A percentile compares a stretch with the other conserved stretches of the same genome.
These are phyloP conservation scores for Aschersonia sp. DNA, from an alignment of 2,329 filamentous ascomycete genomes.

Conservation along the genomic window DNA sequence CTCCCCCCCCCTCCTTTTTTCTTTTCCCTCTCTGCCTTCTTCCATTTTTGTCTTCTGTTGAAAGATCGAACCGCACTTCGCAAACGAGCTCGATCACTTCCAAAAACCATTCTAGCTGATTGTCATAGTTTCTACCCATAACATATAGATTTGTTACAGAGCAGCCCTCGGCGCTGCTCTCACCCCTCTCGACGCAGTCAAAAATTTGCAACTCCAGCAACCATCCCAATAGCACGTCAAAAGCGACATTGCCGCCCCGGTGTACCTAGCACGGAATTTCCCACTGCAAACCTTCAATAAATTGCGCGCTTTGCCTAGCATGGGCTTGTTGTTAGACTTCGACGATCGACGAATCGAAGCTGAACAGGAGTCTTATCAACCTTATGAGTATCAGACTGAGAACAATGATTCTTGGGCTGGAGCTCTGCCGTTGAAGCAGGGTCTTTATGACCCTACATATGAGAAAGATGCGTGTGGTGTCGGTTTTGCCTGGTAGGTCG, in stretches of 20 bases:
- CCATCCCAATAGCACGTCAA: too few relatives aligned
- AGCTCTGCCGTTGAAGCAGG: slow-evolving; percentile 93
- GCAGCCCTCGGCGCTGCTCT: slow-evolving; percentile 11
- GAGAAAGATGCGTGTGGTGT: slow-evolving; percentile 99
- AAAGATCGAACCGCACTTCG: background rate
- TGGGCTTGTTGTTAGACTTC: slow-evolving; percentile 52
- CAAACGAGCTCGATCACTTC: background rate
- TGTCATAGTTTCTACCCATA: background rate
- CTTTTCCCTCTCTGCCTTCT: background rate
- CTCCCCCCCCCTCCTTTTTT: background rate
- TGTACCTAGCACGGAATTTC: background rate
- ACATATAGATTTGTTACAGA: slow-evolving; percentile 8
- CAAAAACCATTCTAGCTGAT: background rate
- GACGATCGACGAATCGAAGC: slow-evolving; percentile 54
- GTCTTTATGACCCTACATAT: slow-evolving; percentile 87
- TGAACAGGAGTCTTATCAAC: slow-evolving; percentile 44
- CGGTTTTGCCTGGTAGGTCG: slow-evolving; percentile 82
- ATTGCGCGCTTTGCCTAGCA: slow-evolving; percentile 43
- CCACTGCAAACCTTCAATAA: background rate
- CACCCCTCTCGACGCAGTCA: slow-evolving; percentile 5
- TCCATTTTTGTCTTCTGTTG: background rate
- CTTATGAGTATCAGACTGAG: slow-evolving; percentile 78
- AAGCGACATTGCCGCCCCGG: background rate
- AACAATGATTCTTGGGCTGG: slow-evolving; percentile 85
- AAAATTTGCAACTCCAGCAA: background rate